These are phyloP conservation scores for Lodderomyces parapsilosis DNA, from an alignment of 1,139 yeast species.

Conservation along the genomic window DNA sequence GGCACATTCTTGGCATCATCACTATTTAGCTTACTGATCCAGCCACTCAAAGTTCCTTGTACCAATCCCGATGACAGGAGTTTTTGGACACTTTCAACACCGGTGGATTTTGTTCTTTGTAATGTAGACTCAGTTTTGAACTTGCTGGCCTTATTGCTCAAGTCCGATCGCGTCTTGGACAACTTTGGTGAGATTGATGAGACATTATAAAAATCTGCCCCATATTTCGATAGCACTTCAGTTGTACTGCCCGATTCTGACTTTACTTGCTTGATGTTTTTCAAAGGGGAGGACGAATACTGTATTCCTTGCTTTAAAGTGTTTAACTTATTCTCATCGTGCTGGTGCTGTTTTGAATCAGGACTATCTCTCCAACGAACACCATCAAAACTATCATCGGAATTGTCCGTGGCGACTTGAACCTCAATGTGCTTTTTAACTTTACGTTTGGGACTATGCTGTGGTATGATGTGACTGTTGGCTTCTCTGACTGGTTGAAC, in stretches of 20 bases:
- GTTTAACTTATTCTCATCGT: constrained; percentile 6
- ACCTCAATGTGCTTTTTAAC: constrained; percentile 3
- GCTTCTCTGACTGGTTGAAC: constrained; percentile 11
- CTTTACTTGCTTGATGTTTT: constrained; percentile 13
- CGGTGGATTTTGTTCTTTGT: constrained; percentile 31
- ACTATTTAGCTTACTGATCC: constrained; percentile 36
- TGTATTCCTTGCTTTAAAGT: constrained; percentile 4
- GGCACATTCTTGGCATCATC: constrained; percentile 9
- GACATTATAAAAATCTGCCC: constrained; percentile 29
- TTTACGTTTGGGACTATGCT: constrained; percentile 1
- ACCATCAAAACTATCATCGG: constrained; percentile 50
- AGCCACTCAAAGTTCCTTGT: constrained; percentile 21
- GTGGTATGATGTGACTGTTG: not conserved
- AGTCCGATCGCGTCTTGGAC: constrained; percentile 29
- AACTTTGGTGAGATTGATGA: constrained; percentile 21
- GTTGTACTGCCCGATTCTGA: constrained; percentile 24
- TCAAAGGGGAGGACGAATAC: constrained; percentile 37
- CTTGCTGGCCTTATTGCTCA: constrained; percentile 11
- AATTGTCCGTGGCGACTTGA: constrained; percentile 27
- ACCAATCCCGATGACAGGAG: constrained; percentile 7
- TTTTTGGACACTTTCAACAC: constrained; percentile 14
- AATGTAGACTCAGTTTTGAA: constrained; percentile 6
- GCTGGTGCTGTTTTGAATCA: constrained; percentile 8
- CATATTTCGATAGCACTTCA: constrained; percentile 40
- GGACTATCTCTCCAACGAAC: constrained; percentile 44